Conservation (phyloP, 164 flowering plant genomes). For the Vitis rotundifolia region DNA sequence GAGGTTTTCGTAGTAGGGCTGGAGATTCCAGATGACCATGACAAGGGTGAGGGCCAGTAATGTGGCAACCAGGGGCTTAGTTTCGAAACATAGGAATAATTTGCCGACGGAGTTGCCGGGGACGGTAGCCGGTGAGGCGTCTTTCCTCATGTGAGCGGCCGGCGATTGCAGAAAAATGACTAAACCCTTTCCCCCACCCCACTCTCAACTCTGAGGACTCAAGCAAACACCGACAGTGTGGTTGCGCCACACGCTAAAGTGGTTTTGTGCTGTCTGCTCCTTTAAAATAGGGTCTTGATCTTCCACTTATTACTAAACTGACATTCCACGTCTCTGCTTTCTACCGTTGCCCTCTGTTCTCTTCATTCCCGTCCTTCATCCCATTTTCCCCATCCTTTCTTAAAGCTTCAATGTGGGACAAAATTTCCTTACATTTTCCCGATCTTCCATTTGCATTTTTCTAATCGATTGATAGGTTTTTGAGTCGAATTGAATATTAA, state of each 20-base stretch:
- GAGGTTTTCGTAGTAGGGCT: slow-evolving; percentile 56
- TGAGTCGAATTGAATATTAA: too few species aligned
- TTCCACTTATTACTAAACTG: neutral
- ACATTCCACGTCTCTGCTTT: too few species aligned
- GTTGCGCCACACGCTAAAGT: too few species aligned
- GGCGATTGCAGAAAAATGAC: neutral
- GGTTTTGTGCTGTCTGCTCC: neutral
- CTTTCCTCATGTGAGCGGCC: slow-evolving; percentile 30
- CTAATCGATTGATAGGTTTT: too few species aligned
- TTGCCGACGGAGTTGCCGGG: slow-evolving; percentile 19
- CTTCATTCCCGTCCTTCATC: too few species aligned
- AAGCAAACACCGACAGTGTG: neutral
- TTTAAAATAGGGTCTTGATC: slow-evolving; percentile 1
- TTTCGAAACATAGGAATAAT: slow-evolving; percentile 45
- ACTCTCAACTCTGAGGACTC: too few species aligned
- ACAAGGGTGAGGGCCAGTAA: slow-evolving; percentile 47
- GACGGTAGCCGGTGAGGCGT: slow-evolving; percentile 19
- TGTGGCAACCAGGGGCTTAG: slow-evolving; percentile 54
- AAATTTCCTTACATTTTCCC: too few species aligned
- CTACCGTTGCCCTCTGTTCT: too few species aligned
- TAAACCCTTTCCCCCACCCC: too few species aligned
- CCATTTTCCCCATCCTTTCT: too few species aligned
- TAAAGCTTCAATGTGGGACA: too few species aligned
- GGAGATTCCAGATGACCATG: slow-evolving; percentile 54
- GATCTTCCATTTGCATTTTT: too few species aligned